phyloP scores from a whole-genome alignment of 2,329 filamentous ascomycete genomes.

The Reticulascus tulasneorum region DNA sequence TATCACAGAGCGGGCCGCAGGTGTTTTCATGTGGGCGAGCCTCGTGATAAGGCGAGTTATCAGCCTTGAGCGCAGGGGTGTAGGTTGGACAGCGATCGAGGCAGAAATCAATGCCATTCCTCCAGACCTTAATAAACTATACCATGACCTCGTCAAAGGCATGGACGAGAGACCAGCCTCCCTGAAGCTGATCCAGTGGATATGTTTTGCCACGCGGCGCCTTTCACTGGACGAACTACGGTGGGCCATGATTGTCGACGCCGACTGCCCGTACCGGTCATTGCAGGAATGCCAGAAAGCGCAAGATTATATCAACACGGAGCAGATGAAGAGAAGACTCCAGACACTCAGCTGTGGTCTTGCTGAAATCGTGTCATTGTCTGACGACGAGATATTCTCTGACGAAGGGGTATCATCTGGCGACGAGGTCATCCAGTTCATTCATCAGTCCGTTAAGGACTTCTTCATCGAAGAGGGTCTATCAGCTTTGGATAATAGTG shows the following conservation, averaged over 20 bases:
- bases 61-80: conserved; percentile 10
- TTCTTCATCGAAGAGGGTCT: conserved; percentile 23
- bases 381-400: neutral
- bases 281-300: conserved; percentile 15
- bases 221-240: conserved; percentile 21
- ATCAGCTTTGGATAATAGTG: conserved; percentile 8
- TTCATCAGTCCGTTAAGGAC: conserved; percentile 29
- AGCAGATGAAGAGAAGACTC: conserved; percentile 16
- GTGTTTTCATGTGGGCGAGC: conserved; percentile 33
- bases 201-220: conserved; percentile 24
- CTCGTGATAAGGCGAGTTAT: conserved; percentile 21
- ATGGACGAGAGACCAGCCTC: conserved; percentile 15
- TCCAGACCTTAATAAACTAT: conserved; percentile 19
- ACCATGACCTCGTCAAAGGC: conserved; percentile 15
- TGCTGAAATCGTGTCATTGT: conserved; percentile 17
- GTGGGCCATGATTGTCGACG: conserved; percentile 26
- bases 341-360: conserved; percentile 24
- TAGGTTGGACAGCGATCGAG: conserved; percentile 15
- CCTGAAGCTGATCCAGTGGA: conserved; percentile 26
- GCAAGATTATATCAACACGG: conserved; percentile 14
- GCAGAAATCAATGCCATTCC: conserved; percentile 16
- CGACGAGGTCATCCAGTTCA: conserved; percentile 28
- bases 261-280: conserved; percentile 15
- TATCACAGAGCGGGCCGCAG: conserved; percentile 22
- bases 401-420: too few species aligned